These are phyloP conservation scores for Neonectria hederae DNA, from an alignment of 2,329 filamentous ascomycete species.

Conservation along the genomic window DNA sequence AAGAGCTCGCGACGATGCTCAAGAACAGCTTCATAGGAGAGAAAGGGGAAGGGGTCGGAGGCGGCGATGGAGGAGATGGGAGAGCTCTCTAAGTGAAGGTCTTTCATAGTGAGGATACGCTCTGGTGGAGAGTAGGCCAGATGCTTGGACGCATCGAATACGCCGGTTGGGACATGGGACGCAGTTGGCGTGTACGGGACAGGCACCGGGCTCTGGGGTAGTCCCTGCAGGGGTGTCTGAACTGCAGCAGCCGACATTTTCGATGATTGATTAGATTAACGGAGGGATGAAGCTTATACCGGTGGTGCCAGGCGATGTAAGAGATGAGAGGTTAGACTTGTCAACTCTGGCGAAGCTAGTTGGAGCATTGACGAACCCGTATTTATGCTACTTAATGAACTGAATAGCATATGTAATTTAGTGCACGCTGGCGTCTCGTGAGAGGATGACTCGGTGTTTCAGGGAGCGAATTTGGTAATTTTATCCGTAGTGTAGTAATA, in stretches of 20 bases:
- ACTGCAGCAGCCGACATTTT: conserved; percentile 4
- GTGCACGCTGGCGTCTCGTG: not conserved
- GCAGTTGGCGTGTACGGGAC: not conserved
- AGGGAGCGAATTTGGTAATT: not conserved
- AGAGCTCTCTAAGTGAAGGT: conserved; percentile 64
- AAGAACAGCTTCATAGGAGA: conserved; percentile 68
- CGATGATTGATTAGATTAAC: not conserved
- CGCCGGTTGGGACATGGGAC: not conserved
- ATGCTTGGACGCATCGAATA: conserved; percentile 53
- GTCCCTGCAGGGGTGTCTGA: not conserved
- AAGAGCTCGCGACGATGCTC: conserved; percentile 71
- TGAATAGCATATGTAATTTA: not conserved
- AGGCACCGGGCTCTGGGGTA: not conserved
- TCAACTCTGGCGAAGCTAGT: not conserved
- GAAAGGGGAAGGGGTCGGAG: conserved; percentile 72
- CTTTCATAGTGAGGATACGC: conserved; percentile 67
- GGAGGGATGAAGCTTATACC: not conserved
- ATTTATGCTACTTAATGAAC: not conserved
- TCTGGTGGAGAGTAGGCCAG: conserved; percentile 61
- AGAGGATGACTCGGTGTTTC: not conserved
- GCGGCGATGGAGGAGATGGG: conserved; percentile 72
- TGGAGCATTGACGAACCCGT: not conserved
- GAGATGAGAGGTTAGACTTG: no score
- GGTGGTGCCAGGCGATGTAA: not conserved
- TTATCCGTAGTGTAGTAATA: conserved; percentile 2